A percentile compares a stretch with the other conserved stretches of the same genome.
Conservation (phyloP, 1,284 basidiomycete genomes). For the Fomitopsis schrenkii region DNA sequence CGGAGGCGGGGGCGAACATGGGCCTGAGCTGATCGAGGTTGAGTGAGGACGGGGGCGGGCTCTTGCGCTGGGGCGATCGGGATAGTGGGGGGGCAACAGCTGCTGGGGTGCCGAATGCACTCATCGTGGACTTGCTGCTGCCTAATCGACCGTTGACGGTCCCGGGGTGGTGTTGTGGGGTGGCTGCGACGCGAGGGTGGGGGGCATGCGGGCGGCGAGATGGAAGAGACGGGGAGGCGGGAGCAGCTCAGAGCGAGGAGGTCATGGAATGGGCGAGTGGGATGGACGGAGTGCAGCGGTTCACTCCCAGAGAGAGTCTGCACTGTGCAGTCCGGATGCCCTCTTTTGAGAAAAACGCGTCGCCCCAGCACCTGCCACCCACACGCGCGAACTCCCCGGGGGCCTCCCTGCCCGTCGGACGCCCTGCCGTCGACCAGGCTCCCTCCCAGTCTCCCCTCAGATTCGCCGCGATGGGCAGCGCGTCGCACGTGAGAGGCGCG, state of each 20-base stretch:
- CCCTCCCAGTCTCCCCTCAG: background rate
- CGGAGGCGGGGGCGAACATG: conserved; percentile 14
- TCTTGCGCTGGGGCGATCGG: conserved; percentile 12
- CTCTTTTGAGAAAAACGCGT: background rate
- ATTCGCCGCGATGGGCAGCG: background rate
- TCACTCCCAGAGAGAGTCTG: too few relatives aligned
- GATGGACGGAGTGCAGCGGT: too few relatives aligned
- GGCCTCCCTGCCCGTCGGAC: background rate
- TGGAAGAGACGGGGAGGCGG: background rate
- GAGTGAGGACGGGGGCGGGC: conserved; percentile 23
- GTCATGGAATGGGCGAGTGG: background rate
- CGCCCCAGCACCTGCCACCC: background rate
- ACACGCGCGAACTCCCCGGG: background rate
- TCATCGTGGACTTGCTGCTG: background rate
- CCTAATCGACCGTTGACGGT: background rate
- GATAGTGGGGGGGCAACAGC: background rate
- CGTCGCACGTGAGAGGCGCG: background rate
- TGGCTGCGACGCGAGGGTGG: background rate
- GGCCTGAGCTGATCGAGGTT: conserved; percentile 25
- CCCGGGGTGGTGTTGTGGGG: background rate
- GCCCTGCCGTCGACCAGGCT: background rate
- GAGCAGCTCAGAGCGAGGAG: background rate
- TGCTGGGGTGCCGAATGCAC: background rate
- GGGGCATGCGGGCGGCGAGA: background rate
- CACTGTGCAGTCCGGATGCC: background rate